Conservation (phyloP, 306 rosid genomes). For the Carpinus viminea region DNA sequence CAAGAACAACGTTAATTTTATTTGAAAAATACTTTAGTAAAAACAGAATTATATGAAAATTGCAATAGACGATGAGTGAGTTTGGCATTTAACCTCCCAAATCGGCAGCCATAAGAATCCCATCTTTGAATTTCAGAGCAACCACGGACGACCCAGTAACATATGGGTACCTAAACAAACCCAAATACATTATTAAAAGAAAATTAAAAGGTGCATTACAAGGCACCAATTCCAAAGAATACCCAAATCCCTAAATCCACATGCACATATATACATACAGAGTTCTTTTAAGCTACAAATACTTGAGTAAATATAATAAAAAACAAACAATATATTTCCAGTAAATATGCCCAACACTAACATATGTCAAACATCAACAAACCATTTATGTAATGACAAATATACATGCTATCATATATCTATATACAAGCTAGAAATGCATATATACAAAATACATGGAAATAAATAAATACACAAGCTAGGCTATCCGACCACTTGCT, state of each 20-base stretch:
- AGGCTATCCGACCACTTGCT: too few relatives aligned
- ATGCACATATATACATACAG: too few relatives aligned
- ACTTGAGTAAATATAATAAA: too few relatives aligned
- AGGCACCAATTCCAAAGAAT: background rate
- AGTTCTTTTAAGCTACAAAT: too few relatives aligned
- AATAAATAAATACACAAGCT: too few relatives aligned
- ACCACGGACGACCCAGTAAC: slow-evolving; percentile 92
- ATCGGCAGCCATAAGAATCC: slow-evolving; percentile 88
- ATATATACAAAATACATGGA: too few relatives aligned
- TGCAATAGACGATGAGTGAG: background rate
- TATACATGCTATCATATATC: too few relatives aligned
- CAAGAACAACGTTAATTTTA: background rate
- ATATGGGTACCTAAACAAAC: slow-evolving; percentile 67
- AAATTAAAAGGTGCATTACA: background rate
- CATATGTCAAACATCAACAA: too few relatives aligned
- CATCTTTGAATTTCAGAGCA: slow-evolving; percentile 93
- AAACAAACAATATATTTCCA: too few relatives aligned
- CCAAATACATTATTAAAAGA: background rate
- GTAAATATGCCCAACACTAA: too few relatives aligned
- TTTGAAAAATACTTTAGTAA: background rate
- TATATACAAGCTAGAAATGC: too few relatives aligned
- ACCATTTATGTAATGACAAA: too few relatives aligned
- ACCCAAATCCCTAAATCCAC: background rate
- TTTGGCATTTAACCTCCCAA: slow-evolving; percentile 72
- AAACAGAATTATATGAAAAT: background rate